Evolutionary conservation across 2,329 filamentous ascomycete genomes (phyloP).

Genomic region (Fusarium torulosum): DNA sequence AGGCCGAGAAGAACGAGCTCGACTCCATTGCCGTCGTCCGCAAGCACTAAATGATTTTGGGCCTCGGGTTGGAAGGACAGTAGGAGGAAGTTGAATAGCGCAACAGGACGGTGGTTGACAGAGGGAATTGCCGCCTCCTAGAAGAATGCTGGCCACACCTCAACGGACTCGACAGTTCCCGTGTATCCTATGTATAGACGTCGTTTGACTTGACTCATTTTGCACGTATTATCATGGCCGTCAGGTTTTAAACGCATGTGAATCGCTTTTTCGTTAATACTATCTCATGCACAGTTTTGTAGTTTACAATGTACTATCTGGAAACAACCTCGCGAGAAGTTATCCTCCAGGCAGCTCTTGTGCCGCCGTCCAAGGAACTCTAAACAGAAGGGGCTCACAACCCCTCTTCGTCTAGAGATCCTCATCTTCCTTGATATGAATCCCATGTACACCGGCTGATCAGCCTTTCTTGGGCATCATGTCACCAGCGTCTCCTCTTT

Average conservation of each 20-base stretch:
- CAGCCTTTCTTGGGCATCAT: conserved; percentile 35
- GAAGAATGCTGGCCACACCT: conserved; percentile 39
- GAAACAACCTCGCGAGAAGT: conserved; percentile 23
- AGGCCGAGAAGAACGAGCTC: conserved; percentile 65
- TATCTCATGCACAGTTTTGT: conserved; percentile 45
- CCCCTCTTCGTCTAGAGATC: conserved; percentile 21
- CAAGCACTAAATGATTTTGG: conserved; percentile 57
- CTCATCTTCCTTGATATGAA: conserved; percentile 35
- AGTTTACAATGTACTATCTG: conserved; percentile 44
- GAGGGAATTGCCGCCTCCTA: conserved; percentile 42
- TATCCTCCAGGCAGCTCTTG: conserved; percentile 28
- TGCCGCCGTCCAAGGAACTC: conserved; percentile 24
- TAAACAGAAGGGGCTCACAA: conserved; percentile 14
- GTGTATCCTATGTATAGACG: conserved; percentile 55
- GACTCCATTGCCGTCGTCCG: conserved; percentile 64
- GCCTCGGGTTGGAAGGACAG: conserved; percentile 18
- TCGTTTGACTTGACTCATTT: conserved; percentile 50
- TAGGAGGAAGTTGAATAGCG: conserved; percentile 30
- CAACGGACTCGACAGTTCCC: conserved; percentile 50
- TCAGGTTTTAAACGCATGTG: conserved; percentile 30
- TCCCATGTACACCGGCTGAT: conserved; percentile 28
- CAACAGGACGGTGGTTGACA: conserved; percentile 41
- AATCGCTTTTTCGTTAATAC: conserved; percentile 29
- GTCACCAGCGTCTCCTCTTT: conserved; percentile 25
- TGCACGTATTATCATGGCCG: conserved; percentile 29